Base-by-base conservation (phyloP, 2,329 filamentous ascomycete species). In the Venturiaceae sp. region DNA sequence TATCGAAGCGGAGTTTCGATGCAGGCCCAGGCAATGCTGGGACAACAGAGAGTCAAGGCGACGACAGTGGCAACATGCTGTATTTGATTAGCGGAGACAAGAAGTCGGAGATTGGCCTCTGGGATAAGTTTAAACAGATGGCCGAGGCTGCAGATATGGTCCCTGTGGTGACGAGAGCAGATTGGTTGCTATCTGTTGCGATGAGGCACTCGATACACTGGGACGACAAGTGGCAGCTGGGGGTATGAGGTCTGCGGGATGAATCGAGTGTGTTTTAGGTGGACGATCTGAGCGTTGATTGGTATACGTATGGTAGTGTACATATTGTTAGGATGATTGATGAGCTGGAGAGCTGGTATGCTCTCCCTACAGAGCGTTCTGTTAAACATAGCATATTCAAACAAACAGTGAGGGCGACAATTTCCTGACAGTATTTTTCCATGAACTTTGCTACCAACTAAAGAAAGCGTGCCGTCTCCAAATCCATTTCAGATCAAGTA, bases 111-210 rank as follows among this genome's bases (percentile, higher is more conserved):
- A 81, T 81, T 68, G 80, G 81, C 62, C 74, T 96, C 58, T 96
- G 92, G 90, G 76, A 80, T 14, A 84, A 84, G 60, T 99, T 99
- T 70, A 79, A 83, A 58, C 83, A 88, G 55, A 85, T 95, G 82
- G 92, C 89, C 2, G 75, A 80, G 62, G 86, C 85, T 64, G 86
- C 88, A 47, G 86, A 89, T 67, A 91, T 92, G 81, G 81, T 85
- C 63, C 86, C 92, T 2, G 80, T 88, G 57, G 85, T 99, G 41
- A 90, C 96, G 26, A 82, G 82, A 52, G 83, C 88, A 2, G 92
- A 99, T 68, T 99, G 94, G 94, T 71, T 99, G 65, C 75, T 99
- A 59, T 87, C 92, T 67, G 85, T 91, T 60, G 90, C 90, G 4
- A 92, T 99, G 88, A 84, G 83, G 66, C 94, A 99, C 73, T 80